These are phyloP conservation scores for Xylona heveae DNA, from an alignment of 495 filamentous ascomycete species.

Conservation along the genomic window DNA sequence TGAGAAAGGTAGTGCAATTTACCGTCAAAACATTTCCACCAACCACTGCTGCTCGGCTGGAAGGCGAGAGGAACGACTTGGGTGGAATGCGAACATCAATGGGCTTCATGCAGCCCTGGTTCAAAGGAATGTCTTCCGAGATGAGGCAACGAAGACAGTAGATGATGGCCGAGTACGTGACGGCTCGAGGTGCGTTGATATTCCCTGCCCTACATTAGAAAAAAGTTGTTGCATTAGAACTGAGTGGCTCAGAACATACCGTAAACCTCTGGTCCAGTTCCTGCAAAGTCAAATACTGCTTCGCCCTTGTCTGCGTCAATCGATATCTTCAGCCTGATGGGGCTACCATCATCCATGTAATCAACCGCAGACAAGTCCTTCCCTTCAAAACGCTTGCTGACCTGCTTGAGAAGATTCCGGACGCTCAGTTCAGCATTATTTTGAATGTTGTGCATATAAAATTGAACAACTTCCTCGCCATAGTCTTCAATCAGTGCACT, in stretches of 20 bases:
- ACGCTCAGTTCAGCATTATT: constrained; percentile 78
- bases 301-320: constrained; percentile 70
- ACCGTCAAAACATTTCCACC: constrained; percentile 86
- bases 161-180: constrained; percentile 90
- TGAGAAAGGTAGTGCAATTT: not conserved
- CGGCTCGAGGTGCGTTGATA: constrained; percentile 85
- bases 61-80: constrained; percentile 66
- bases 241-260: too few relatives aligned
- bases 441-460: constrained; percentile 92
- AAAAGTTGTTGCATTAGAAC: not conserved
- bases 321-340: constrained; percentile 63
- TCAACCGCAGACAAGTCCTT: constrained; percentile 55
- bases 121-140: constrained; percentile 80
- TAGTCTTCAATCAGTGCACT: constrained; percentile 71
- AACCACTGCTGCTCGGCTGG: constrained; percentile 75
- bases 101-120: constrained; percentile 84
- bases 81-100: constrained; percentile 72
- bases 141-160: constrained; percentile 90
- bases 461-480: constrained; percentile 73
- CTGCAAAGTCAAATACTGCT: constrained; percentile 75
- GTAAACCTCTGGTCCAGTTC: constrained; percentile 86
- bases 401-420: constrained; percentile 58
- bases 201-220: constrained; percentile 25
- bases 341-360: constrained; percentile 86
- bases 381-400: constrained; percentile 57